A percentile compares a stretch with the other conserved stretches of the same genome.
Evolutionary conservation across 805 yeast species (phyloP).

Genomic region (Hanseniaspora guilliermondii): DNA sequence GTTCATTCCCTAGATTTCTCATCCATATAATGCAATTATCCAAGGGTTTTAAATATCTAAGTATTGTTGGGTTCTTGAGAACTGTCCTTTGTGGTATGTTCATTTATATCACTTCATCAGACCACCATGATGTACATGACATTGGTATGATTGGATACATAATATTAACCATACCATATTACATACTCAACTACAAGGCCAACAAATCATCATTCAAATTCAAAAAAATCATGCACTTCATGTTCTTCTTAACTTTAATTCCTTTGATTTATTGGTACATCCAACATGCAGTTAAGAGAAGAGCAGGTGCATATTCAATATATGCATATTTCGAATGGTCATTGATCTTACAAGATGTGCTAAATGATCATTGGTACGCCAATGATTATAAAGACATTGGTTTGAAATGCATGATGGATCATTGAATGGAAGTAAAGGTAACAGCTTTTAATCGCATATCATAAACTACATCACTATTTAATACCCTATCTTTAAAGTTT

Average conservation of each 20-base stretch:
- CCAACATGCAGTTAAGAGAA: conserved; percentile 77
- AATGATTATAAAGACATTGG: conserved; percentile 43
- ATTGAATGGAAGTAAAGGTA: no score
- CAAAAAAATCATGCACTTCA: conserved; percentile 40
- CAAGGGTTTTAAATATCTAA: conserved; percentile 23
- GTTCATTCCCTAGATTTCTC: conserved; percentile 84
- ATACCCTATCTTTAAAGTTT: no score
- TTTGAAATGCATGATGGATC: conserved; percentile 14
- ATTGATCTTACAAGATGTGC: conserved; percentile 67
- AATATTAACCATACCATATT: conserved; percentile 86
- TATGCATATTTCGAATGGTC: conserved; percentile 95
- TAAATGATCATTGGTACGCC: conserved; percentile 70
- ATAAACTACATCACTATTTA: no score
- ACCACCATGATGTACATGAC: conserved; percentile 93
- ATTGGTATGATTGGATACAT: conserved; percentile 88
- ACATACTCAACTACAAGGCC: conserved; percentile 37
- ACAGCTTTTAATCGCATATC: no score
- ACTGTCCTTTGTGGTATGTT: conserved; percentile 97
- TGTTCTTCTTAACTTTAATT: conserved; percentile 60
- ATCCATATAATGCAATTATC: conserved; percentile 37
- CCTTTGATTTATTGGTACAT: conserved; percentile 83
- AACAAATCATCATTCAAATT: conserved; percentile 24
- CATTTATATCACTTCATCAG: conserved; percentile 95
- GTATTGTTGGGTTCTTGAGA: conserved; percentile 59
- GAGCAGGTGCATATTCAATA: conserved; percentile 89